Evolutionary conservation across 176 grass and related monocot genomes (phyloP), one percentile per base, ranked within the genome.

Genomic region (Tillandsia leiboldiana): DNA sequence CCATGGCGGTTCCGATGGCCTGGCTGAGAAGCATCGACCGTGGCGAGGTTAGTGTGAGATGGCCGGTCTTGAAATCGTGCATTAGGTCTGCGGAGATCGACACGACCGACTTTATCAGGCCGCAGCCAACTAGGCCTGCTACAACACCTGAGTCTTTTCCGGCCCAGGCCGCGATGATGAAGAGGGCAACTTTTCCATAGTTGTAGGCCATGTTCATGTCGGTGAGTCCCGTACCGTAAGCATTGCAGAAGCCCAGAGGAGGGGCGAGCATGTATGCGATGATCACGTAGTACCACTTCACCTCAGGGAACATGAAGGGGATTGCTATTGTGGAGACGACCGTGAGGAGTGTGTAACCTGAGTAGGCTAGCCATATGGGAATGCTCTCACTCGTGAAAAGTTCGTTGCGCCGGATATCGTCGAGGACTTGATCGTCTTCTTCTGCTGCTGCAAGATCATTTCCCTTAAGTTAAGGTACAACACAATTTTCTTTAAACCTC

Each of bases 151-250:
- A 82, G 53, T 99, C 84, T 67, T 88, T 93, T 6, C 94, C 94
- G 1, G 87, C 89, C 69, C 72, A 88, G 13, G 94, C 82, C 63
- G 89, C 94, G n/a, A 99, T 79, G 74, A 93, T 88, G 66, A 93
- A 99, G 47, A 99, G 87, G 2, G 82, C 77, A 28, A 99, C 82
- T 70, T 99, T 99, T 63, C 89, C 90, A 77, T 99, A 99, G 65
- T 93, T 99, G 61, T 99, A 99, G 54, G 94, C 94, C 94, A 99
- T 93, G 73, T 92, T 92, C 18, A 99, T 99, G 64, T 99, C 94
- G 13, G 94, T 99, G 64, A 99, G 89, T 9, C 94, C 94, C 2
- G 94, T 75, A 2, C 94, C 94, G 52, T 99, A 99, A 49, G 94
- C 94, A 28, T 99, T 99, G 78, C 94, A 99, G 80, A 99, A 99